These are phyloP conservation scores for Calonectria multiphialidica DNA, from an alignment of 2,329 filamentous ascomycete genomes.

Conservation along the genomic window DNA sequence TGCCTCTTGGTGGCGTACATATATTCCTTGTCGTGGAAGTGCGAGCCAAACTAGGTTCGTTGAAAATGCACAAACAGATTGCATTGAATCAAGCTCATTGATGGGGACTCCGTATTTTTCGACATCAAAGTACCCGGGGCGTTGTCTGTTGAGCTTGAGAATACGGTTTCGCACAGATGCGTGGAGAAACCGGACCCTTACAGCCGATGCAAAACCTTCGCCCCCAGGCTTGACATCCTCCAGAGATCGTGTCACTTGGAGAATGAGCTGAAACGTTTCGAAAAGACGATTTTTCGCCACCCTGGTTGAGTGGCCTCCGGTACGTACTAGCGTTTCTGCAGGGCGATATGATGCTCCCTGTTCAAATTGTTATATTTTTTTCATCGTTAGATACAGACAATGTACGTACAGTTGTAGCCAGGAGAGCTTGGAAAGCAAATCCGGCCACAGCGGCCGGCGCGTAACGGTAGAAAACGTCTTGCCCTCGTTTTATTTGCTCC, in stretches of 20 bases:
- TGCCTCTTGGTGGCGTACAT: conserved; percentile 14
- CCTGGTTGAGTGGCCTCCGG: conserved; percentile 71
- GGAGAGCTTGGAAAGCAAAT: conserved; percentile 41
- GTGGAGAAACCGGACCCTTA: conserved; percentile 75
- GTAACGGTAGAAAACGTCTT: conserved; percentile 73
- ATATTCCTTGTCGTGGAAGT: conserved; percentile 17
- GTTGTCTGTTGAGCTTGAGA: conserved; percentile 63
- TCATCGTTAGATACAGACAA: accelerated
- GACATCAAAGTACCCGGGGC: conserved; percentile 70
- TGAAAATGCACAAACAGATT: conserved; percentile 8
- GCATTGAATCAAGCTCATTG: conserved; percentile 13
- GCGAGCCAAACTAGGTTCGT: conserved; percentile 19
- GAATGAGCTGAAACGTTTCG: conserved; percentile 46
- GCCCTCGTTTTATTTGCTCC: conserved; percentile 71
- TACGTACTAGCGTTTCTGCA: conserved; percentile 71
- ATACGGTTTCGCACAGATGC: conserved; percentile 72
- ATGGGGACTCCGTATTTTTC: conserved; percentile 66
- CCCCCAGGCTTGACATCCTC: conserved; percentile 50
- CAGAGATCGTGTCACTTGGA: conserved; percentile 70
- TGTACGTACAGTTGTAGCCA: background rate
- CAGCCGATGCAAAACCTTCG: conserved; percentile 68
- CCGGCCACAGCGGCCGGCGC: conserved; percentile 67
- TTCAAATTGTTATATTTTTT: background rate
- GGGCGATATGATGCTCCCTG: conserved; percentile 47
- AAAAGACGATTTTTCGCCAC: conserved; percentile 66